phyloP scores from a whole-genome alignment of 2,329 filamentous ascomycete genomes.

The Fusarium buharicum region DNA sequence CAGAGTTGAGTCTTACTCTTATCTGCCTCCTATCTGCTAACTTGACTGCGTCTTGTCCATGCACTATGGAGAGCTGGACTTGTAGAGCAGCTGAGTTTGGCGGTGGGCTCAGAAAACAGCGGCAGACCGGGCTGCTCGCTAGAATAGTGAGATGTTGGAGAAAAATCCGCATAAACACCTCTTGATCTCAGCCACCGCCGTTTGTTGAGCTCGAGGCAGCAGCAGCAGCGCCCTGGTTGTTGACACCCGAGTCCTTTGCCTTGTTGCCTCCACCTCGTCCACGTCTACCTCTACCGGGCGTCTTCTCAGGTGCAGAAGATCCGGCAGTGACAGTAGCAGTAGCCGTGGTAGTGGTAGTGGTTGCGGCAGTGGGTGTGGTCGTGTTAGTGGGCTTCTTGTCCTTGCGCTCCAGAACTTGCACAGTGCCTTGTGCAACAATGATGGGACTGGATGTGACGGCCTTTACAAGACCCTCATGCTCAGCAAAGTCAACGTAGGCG shows the following conservation, averaged over 20 bases:
- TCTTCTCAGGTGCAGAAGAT: conserved; percentile 45
- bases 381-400: conserved; percentile 60
- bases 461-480: conserved; percentile 76
- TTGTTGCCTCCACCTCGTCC: conserved; percentile 49
- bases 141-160: conserved; percentile 27
- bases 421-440: conserved; percentile 82
- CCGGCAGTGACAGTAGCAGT: conserved; percentile 29
- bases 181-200: conserved; percentile 35
- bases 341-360: conserved; percentile 10
- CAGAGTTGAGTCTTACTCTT: conserved; percentile 10
- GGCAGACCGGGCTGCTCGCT: conserved; percentile 21
- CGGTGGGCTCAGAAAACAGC: conserved; percentile 3
- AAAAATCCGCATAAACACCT: conserved; percentile 12
- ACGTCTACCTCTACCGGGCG: conserved; percentile 48
- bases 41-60: conserved; percentile 20
- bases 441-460: conserved; percentile 86
- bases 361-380: conserved; percentile 27
- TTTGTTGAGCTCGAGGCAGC: conserved; percentile 12
- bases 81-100: conserved; percentile 7
- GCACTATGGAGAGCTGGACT: conserved; percentile 15
- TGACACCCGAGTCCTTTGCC: conserved; percentile 37
- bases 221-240: conserved; percentile 15
- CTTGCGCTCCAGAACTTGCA: conserved; percentile 87
- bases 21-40: conserved; percentile 6
- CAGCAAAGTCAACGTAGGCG: conserved; percentile 89